Evolutionary conservation across 2,329 filamentous ascomycete genomes (phyloP), one percentile per base, ranked within the genome.

Genomic region (Sporothrix luriei): DNA sequence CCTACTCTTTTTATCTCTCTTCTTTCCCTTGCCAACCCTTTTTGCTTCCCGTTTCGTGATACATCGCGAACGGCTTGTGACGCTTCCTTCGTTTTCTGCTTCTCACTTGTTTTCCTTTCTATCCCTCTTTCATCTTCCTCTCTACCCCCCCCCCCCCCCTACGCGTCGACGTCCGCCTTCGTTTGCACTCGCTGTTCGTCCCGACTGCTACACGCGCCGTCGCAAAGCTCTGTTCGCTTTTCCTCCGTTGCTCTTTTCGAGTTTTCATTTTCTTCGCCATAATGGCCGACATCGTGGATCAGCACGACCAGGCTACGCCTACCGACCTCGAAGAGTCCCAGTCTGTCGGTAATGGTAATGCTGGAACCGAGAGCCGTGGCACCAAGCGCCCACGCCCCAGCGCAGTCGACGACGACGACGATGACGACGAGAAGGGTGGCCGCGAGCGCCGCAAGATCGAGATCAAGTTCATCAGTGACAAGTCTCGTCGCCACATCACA

Each of bases 401-500:
- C 76, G 87, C 89, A 68, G 89, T 90, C 77, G 94, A 98, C 79
- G 95, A 98, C 79, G 95, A 98, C 75, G 94, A 98, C 74, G 95
- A 98, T 74, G 94, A 98, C 76, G 94, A 97, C 76, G 94, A 97
- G 81, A 98, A 98, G 88, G 93, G 93, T 73, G 93, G 93, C 78
- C 94, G 95, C 82, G 95, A 98, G 87, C 91, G 95, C 79, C 90
- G 95, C 84, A 99, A 99, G 91, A 99, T 99, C 78, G 95, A 99
- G 83, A 99, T 99, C 84, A 99, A 99, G 87, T 99, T 99, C 84
- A 99, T 99, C 82, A 94, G 94, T 82, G 95, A 99, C 84, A 99
- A 99, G 86, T 98, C 94, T 83, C 93, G 95, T 83, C 91, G 95
- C 73, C 95, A 99, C 85, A 99, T 98, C 80, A 98, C 95, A 77